These are phyloP conservation scores for Ophiocordyceps camponoti-rufipedis DNA, from an alignment of 2,329 filamentous ascomycete genomes.

Conservation along the genomic window DNA sequence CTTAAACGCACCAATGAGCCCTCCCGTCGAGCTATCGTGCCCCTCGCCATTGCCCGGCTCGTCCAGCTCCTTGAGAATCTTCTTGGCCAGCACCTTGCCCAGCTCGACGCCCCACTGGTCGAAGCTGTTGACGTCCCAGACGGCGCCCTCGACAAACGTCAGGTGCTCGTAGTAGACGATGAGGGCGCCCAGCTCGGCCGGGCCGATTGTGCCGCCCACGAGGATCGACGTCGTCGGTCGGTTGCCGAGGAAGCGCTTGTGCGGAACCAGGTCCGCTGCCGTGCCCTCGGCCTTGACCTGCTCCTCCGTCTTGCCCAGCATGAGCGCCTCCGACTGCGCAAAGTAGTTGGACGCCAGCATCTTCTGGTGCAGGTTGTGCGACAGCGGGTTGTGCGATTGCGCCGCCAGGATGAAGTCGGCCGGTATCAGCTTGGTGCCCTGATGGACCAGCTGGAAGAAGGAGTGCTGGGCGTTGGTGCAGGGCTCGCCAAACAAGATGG, in stretches of 20 bases:
- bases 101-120: slow-evolving; percentile 99
- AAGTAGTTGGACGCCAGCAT: slow-evolving; percentile 91
- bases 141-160: slow-evolving; percentile 89
- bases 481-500: slow-evolving; percentile 93
- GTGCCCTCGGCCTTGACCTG: slow-evolving; percentile 61
- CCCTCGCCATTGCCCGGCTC: slow-evolving; percentile 48
- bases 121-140: slow-evolving; percentile 99
- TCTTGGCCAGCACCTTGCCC: slow-evolving; percentile 90
- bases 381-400: slow-evolving; percentile 90
- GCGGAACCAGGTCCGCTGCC: slow-evolving; percentile 62
- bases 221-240: slow-evolving; percentile 90
- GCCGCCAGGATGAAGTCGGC: slow-evolving; percentile 95
- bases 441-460: slow-evolving; percentile 98
- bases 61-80: slow-evolving; percentile 74
- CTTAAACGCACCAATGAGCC: slow-evolving; percentile 87
- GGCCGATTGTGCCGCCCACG: slow-evolving; percentile 78
- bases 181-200: slow-evolving; percentile 77
- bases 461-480: slow-evolving; percentile 99
- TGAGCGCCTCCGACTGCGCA: slow-evolving; percentile 71
- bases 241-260: slow-evolving; percentile 99
- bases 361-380: slow-evolving; percentile 86
- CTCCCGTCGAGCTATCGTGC: slow-evolving; percentile 78
- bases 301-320: slow-evolving; percentile 77
- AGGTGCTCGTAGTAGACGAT: slow-evolving; percentile 99
- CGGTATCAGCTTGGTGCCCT: slow-evolving; percentile 97